These are phyloP conservation scores for Silene conica DNA, from an alignment of 148 eudicot species.

Conservation along the genomic window DNA sequence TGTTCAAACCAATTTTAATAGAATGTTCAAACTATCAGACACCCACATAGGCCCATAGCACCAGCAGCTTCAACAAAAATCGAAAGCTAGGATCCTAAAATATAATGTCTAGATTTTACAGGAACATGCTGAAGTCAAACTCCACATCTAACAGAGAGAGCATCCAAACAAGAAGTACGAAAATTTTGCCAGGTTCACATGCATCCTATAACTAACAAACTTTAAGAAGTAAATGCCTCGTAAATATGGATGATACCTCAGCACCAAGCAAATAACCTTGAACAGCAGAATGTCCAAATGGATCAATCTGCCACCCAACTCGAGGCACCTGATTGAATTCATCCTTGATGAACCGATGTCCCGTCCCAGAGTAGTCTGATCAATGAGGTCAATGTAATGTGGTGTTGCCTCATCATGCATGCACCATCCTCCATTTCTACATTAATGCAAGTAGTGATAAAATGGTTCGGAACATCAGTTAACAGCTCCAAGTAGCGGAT, in stretches of 20 bases:
- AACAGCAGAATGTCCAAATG: constrained; percentile 87
- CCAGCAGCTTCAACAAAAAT: too few species aligned
- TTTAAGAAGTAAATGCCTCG: neutral
- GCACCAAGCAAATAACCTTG: constrained; percentile 83
- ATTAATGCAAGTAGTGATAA: constrained; percentile 12
- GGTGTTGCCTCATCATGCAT: constrained; percentile 89
- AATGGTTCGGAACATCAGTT: neutral
- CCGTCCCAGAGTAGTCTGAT: constrained; percentile 75
- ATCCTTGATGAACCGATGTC: constrained; percentile 57
- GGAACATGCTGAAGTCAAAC: too few species aligned
- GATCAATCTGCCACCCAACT: constrained; percentile 89
- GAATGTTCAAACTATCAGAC: neutral
- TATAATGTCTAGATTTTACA: too few species aligned
- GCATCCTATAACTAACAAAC: too few species aligned
- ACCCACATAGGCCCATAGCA: neutral
- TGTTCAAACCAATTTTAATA: neutral
- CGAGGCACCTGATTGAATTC: constrained; percentile 63
- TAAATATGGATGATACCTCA: constrained; percentile 39
- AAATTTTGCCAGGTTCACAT: too few species aligned
- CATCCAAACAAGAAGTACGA: too few species aligned
- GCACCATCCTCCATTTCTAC: constrained; percentile 77
- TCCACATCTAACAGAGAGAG: too few species aligned
- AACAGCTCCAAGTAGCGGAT: constrained; percentile 3
- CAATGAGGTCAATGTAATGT: constrained; percentile 69
- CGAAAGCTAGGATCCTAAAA: too few species aligned